These are phyloP conservation scores for Penicillium alfredii DNA, from an alignment of 495 filamentous ascomycete species.

Conservation along the genomic window DNA sequence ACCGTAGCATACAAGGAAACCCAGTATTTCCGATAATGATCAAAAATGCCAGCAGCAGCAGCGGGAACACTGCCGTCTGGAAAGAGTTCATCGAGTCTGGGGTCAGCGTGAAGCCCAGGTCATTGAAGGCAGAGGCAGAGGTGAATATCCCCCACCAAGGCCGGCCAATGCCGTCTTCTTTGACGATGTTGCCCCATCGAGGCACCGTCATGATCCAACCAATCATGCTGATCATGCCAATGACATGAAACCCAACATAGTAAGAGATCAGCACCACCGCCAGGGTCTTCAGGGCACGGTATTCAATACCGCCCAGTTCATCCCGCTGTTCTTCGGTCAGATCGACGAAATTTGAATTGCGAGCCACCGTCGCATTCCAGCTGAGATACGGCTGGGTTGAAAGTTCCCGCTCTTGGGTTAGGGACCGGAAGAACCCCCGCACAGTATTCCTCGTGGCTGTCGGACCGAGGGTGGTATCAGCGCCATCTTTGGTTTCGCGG, in stretches of 20 bases:
- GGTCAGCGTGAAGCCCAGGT: constrained; percentile 80
- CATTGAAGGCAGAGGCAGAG: constrained; percentile 77
- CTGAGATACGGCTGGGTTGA: constrained; percentile 78
- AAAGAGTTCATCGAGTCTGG: constrained; percentile 92
- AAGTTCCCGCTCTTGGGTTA: constrained; percentile 40
- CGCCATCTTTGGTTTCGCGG: constrained; percentile 22
- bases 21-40: constrained; percentile 92
- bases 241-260: constrained; percentile 64
- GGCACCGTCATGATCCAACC: constrained; percentile 70
- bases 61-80: constrained; percentile 62
- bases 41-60: constrained; percentile 70
- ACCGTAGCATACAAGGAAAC: constrained; percentile 87
- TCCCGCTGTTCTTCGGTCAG: constrained; percentile 85
- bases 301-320: constrained; percentile 92
- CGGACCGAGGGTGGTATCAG: constrained; percentile 10
- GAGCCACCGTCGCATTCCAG: constrained; percentile 84
- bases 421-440: constrained; percentile 30
- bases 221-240: constrained; percentile 65
- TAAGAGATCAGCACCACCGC: constrained; percentile 71
- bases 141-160: constrained; percentile 94
- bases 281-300: constrained; percentile 81
- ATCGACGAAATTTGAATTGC: constrained; percentile 88
- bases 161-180: constrained; percentile 52
- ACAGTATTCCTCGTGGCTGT: constrained; percentile 30
- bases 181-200: constrained; percentile 55